Conservation (phyloP, 768 basidiomycete species). For the Suillus subalutaceus region DNA sequence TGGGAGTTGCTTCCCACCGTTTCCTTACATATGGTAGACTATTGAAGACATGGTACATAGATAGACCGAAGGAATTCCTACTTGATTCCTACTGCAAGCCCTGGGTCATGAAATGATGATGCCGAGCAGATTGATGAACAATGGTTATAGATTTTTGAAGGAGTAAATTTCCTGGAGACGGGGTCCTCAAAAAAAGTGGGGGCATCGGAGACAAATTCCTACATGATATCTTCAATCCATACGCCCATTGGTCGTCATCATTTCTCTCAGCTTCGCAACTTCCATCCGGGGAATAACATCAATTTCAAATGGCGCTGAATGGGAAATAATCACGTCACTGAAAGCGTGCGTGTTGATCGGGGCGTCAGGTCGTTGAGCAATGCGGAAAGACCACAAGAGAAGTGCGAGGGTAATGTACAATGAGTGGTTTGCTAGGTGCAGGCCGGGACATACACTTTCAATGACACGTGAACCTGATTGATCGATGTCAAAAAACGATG, state of each 20-base stretch:
- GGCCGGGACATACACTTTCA: neutral
- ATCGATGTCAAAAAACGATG: neutral
- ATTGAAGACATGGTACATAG: neutral
- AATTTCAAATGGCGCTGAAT: constrained; percentile 36
- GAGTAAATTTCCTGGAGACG: neutral
- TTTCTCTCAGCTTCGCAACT: neutral
- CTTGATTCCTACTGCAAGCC: neutral
- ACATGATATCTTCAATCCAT: neutral
- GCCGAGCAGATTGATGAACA: neutral
- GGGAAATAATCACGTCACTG: constrained; percentile 59
- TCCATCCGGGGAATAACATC: neutral
- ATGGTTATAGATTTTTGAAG: neutral
- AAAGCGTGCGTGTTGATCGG: constrained; percentile 63
- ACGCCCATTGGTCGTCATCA: neutral
- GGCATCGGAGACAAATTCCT: neutral
- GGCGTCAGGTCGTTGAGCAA: constrained; percentile 44
- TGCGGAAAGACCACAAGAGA: constrained; percentile 60
- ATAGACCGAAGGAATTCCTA: neutral
- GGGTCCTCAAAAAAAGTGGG: neutral
- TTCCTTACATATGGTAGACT: neutral
- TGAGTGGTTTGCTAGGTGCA: constrained; percentile 45
- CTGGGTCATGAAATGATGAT: neutral
- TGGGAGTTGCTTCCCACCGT: too few species aligned
- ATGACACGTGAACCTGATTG: neutral
- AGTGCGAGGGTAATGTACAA: constrained; percentile 63